Conservation (phyloP, 129 eudicot species). For the Helianthus tuberosus region DNA sequence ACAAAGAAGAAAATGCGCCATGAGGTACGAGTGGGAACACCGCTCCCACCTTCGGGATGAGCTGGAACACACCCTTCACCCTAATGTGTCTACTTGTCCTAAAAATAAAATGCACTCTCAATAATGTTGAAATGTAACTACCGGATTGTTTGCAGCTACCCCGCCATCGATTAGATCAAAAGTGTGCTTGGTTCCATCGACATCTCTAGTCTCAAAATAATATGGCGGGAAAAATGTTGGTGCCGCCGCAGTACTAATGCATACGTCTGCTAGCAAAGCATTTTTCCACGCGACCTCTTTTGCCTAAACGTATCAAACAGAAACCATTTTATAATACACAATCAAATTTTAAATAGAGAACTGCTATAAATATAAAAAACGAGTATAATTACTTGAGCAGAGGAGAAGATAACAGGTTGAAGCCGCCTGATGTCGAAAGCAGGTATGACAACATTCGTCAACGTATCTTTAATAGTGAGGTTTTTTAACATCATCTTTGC, state of each 20-base stretch:
- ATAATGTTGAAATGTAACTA: constrained; percentile 14
- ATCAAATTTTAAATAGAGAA: background rate
- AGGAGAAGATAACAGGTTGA: constrained; percentile 50
- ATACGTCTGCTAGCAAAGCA: constrained; percentile 57
- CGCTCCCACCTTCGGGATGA: too few relatives aligned
- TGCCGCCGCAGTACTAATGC: constrained; percentile 64
- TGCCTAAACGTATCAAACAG: constrained; percentile 32
- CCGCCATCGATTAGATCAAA: constrained; percentile 68
- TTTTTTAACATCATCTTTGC: constrained; percentile 30
- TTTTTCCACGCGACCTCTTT: constrained; percentile 30
- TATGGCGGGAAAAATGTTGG: constrained; percentile 68
- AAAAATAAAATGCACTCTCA: background rate
- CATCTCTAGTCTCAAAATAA: constrained; percentile 44
- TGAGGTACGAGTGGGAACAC: too few relatives aligned
- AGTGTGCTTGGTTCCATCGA: constrained; percentile 42
- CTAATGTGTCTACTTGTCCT: background rate
- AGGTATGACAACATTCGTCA: constrained; percentile 54
- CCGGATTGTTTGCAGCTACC: constrained; percentile 70
- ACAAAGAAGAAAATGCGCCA: too few relatives aligned
- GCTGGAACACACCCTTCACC: too few relatives aligned
- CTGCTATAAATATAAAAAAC: background rate
- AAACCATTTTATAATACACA: background rate
- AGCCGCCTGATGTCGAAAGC: constrained; percentile 49
- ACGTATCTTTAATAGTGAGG: constrained; percentile 36
- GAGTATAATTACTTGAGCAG: constrained; percentile 35